Percentiles rank a stretch among this genome's conserved stretches.
These are phyloP conservation scores for Ammopiptanthus mongolicus DNA, from an alignment of 306 rosid species.

Conservation along the genomic window DNA sequence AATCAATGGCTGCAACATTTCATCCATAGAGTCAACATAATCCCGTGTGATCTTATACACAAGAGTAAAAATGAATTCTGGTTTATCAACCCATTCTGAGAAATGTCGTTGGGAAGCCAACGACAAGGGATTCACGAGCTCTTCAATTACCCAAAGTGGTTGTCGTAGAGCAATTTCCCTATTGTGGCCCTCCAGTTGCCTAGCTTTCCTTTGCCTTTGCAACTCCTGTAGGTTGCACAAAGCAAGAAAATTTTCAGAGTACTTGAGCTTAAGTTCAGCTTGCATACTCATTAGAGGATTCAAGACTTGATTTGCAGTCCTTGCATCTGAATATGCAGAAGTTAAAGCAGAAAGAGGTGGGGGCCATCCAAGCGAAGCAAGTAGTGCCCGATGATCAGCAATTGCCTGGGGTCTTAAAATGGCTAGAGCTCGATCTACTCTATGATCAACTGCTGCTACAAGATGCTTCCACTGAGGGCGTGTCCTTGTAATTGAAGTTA, in stretches of 20 bases:
- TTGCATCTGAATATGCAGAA: constrained; percentile 36
- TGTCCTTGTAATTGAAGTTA: constrained; percentile 54
- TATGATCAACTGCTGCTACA: constrained; percentile 82
- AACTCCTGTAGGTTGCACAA: constrained; percentile 80
- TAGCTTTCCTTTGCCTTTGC: constrained; percentile 75
- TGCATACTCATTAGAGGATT: constrained; percentile 81
- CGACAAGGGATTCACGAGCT: constrained; percentile 84
- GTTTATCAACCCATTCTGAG: constrained; percentile 81
- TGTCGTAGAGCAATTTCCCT: constrained; percentile 56
- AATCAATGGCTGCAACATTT: constrained; percentile 85
- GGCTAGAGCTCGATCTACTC: constrained; percentile 92
- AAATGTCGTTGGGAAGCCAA: constrained; percentile 84
- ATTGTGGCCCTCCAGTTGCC: constrained; percentile 71
- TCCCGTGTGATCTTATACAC: constrained; percentile 79
- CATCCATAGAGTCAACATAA: constrained; percentile 79
- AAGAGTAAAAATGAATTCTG: constrained; percentile 85
- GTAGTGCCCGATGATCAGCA: constrained; percentile 81
- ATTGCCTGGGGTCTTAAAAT: constrained; percentile 86
- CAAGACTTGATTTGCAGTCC: constrained; percentile 37
- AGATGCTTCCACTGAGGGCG: constrained; percentile 82
- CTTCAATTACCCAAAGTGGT: constrained; percentile 97
- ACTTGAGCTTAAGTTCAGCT: constrained; percentile 69
- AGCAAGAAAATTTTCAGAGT: constrained; percentile 73
- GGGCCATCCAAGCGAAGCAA: constrained; percentile 89
- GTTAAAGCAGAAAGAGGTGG: constrained; percentile 65